Conservation (phyloP, 2,329 filamentous ascomycete genomes). For the Botrytis aclada region DNA sequence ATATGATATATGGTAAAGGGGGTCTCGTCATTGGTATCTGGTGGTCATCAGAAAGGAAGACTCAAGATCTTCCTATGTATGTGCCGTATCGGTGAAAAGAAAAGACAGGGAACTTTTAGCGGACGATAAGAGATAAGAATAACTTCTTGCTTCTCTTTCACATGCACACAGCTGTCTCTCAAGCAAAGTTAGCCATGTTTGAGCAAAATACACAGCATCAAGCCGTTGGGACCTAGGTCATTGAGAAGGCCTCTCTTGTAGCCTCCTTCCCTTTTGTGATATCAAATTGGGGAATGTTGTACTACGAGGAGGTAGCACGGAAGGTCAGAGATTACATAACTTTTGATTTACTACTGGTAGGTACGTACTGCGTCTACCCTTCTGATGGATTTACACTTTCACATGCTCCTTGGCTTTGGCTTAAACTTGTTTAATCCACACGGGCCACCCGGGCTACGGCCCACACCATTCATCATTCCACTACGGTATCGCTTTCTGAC, state of each 20-base stretch:
- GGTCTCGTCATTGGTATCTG: background rate
- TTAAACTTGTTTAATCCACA: background rate
- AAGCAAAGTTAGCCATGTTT: background rate
- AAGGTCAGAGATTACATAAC: background rate
- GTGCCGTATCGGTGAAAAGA: background rate
- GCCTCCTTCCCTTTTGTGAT: background rate
- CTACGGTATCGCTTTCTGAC: background rate
- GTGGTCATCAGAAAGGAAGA: background rate
- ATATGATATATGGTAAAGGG: background rate
- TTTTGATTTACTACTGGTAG: no score
- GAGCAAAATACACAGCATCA: background rate
- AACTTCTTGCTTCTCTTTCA: background rate
- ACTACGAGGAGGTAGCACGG: background rate
- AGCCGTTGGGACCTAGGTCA: background rate
- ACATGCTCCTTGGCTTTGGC: constrained; percentile 13
- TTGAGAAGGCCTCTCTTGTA: background rate
- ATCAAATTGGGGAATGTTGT: background rate
- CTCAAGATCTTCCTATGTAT: background rate
- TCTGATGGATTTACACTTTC: constrained; percentile 1
- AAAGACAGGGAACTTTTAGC: background rate
- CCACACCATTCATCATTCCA: background rate
- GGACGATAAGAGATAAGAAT: background rate
- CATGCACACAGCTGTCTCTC: background rate
- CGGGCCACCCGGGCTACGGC: background rate
- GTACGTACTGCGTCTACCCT: no score